Evolutionary conservation across 78 protist species (phyloP).

Genomic region (Mastigamoeba balamuthi): DNA sequence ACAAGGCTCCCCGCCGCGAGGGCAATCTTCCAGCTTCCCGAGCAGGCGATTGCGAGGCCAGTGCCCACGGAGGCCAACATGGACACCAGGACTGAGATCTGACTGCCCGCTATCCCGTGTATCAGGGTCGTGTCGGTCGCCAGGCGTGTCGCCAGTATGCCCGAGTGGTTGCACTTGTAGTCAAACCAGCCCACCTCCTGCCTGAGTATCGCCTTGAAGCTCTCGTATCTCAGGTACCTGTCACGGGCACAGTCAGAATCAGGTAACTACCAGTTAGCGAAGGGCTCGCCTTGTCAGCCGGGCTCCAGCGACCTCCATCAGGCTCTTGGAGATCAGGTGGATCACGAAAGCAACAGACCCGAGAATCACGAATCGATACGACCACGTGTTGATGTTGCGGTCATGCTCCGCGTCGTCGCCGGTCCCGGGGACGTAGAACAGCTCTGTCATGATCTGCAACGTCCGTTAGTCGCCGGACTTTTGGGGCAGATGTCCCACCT

Average conservation of each 20-base stretch:
- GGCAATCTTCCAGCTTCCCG: constrained; percentile 39
- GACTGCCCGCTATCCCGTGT: constrained; percentile 42
- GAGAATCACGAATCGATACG: no score
- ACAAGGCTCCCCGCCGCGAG: constrained; percentile 48
- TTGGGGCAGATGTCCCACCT: no score
- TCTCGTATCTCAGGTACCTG: constrained; percentile 16
- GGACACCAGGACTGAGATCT: constrained; percentile 33
- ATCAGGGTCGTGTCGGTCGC: constrained; percentile 37
- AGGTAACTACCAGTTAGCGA: no score
- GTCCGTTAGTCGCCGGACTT: no score
- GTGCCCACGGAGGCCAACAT: constrained; percentile 19
- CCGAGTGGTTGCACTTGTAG: constrained; percentile 6
- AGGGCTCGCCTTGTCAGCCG: constrained; percentile 16
- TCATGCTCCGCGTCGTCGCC: no score
- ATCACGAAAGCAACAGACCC: no score
- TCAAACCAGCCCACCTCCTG: constrained; percentile 66
- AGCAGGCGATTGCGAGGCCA: constrained; percentile 52
- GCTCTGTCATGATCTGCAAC: no score
- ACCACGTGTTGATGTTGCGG: no score
- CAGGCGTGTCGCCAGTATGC: constrained; percentile 22
- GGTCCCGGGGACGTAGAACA: no score
- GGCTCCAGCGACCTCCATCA: no score
- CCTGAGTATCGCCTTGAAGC: constrained; percentile 37
- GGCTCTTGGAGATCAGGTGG: no score
- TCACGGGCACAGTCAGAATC: no score